Percentiles rank a stretch among this genome's conserved stretches.
phyloP scores from a whole-genome alignment of 257 asterid species.

The Primulina huaijiensis region DNA sequence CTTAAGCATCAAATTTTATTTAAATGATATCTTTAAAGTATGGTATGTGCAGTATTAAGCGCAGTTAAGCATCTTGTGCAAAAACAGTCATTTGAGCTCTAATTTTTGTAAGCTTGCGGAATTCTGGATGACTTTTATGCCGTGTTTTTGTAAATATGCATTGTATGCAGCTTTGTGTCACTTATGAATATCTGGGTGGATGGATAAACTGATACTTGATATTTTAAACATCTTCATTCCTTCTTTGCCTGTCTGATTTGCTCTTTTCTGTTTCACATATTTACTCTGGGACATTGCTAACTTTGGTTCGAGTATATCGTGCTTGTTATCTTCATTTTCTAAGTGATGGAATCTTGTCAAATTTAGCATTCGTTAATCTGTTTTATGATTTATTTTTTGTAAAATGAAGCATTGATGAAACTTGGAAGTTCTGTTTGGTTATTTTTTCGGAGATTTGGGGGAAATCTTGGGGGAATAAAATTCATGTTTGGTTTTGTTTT shows the following conservation, averaged over 20 bases:
- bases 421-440: neutral
- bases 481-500: neutral
- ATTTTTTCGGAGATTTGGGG: neutral
- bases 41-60: neutral
- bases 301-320: neutral
- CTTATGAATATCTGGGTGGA: neutral
- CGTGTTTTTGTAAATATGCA: neutral
- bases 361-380: neutral
- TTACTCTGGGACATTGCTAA: neutral
- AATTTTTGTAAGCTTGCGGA: neutral
- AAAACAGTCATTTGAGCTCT: conserved; percentile 3
- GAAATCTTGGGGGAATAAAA: neutral
- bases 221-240: neutral
- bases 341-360: neutral
- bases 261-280: neutral
- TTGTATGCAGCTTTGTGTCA: neutral
- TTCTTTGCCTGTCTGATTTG: neutral
- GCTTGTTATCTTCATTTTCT: neutral
- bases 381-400: no score
- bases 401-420: neutral
- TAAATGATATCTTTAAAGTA: neutral
- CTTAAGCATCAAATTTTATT: neutral
- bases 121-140: neutral
- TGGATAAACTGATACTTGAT: neutral
- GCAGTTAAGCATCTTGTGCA: conserved; percentile 10